Conservation (phyloP, 176 grass and related monocot genomes). For the Chloris gayana region DNA sequence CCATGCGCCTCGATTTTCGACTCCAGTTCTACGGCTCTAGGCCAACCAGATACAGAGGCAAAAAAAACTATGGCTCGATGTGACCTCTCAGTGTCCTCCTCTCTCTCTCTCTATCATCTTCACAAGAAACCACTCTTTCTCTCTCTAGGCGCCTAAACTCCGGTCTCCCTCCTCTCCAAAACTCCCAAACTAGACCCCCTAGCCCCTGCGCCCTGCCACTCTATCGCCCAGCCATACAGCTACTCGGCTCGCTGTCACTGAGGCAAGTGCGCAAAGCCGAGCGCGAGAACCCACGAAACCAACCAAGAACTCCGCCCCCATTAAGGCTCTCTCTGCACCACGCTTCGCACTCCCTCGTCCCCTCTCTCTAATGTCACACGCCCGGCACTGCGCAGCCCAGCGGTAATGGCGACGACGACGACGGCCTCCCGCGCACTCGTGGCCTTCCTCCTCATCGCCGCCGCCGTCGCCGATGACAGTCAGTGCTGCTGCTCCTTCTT, state of each 20-base stretch:
- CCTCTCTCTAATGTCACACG: constrained; percentile 40
- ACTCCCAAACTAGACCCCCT: constrained; percentile 1
- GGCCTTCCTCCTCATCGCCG: constrained; percentile 39
- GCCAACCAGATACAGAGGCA: constrained; percentile 38
- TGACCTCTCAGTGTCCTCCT: constrained; percentile 41
- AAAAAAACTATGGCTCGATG: constrained; percentile 31
- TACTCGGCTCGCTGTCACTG: constrained; percentile 51
- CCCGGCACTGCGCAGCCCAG: constrained; percentile 9
- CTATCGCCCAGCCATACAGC: constrained; percentile 44
- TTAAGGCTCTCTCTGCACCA: constrained; percentile 29
- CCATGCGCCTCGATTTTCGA: not conserved
- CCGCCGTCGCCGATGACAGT: constrained; percentile 55
- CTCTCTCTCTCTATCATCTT: not conserved
- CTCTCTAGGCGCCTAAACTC: not conserved
- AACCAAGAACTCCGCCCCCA: constrained; percentile 36
- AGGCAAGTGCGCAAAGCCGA: constrained; percentile 41
- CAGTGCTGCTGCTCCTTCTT: not conserved
- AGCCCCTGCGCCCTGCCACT: constrained; percentile 41
- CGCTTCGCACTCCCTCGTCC: constrained; percentile 20
- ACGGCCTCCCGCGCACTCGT: constrained; percentile 18
- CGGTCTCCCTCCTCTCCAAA: constrained; percentile 19
- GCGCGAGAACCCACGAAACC: constrained; percentile 54
- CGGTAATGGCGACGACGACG: constrained; percentile 36
- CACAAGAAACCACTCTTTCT: constrained; percentile 29
- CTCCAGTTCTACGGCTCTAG: constrained; percentile 39